Evolutionary conservation across 305 asterid genomes (phyloP).

Genomic region (Solanum hybrid): DNA sequence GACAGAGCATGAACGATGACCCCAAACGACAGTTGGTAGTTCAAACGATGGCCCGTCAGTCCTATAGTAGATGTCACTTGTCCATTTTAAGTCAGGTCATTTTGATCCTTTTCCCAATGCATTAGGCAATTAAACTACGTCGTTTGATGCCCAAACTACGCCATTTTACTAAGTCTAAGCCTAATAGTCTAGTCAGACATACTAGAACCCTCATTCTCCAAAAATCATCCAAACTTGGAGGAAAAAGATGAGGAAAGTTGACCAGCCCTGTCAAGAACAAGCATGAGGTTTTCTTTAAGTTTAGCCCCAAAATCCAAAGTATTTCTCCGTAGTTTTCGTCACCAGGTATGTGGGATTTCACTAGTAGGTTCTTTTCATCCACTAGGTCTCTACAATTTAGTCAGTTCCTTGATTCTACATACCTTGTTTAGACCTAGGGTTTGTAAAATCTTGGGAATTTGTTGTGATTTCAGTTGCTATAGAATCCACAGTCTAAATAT

Average conservation of each 20-base stretch:
- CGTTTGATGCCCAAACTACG: not conserved
- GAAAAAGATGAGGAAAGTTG: not conserved
- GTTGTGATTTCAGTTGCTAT: not conserved
- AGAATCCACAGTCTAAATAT: not conserved
- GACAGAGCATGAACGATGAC: not conserved
- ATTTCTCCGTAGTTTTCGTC: not conserved
- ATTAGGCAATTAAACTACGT: not conserved
- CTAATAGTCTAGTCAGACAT: not conserved
- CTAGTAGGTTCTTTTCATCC: not conserved
- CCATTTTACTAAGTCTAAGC: not conserved
- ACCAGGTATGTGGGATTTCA: not conserved
- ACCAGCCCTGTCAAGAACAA: not conserved
- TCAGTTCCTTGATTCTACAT: not conserved
- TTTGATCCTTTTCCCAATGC: not conserved
- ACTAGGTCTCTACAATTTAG: not conserved
- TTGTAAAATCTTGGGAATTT: not conserved
- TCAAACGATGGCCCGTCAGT: not conserved
- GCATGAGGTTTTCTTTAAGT: not conserved
- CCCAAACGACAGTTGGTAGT: not conserved
- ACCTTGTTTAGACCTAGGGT: not conserved
- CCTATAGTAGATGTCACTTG: not conserved
- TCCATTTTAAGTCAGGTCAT: not conserved
- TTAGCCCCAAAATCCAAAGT: not conserved
- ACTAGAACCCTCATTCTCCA: not conserved
- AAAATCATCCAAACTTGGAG: not conserved